Evolutionary conservation across 305 asterid species (phyloP).

Genomic region (Plantago coronopus): DNA sequence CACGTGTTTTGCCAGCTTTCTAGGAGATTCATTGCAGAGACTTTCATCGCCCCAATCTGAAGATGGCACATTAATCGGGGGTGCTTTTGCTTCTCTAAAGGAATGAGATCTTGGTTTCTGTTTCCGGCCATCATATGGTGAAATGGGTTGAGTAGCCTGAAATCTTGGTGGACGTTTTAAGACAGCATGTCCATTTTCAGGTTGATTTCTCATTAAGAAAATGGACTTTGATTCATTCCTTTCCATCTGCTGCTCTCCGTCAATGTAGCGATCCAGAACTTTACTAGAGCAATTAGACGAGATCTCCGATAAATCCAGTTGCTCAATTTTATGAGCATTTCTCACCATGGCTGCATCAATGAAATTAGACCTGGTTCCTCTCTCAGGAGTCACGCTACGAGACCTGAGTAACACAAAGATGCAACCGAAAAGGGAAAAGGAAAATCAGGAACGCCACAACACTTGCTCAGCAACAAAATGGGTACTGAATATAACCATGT

Average conservation of each 20-base stretch:
- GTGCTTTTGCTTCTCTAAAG: constrained; percentile 53
- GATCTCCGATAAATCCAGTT: constrained; percentile 64
- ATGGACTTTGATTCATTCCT: constrained; percentile 34
- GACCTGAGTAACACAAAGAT: constrained; percentile 35
- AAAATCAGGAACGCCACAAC: constrained; percentile 4
- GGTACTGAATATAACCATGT: too few species aligned
- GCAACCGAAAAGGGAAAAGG: constrained; percentile 12
- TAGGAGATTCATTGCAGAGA: constrained; percentile 65
- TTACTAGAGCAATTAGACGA: constrained; percentile 77
- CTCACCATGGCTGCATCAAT: constrained; percentile 37
- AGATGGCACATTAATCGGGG: constrained; percentile 38
- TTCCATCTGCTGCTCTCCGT: constrained; percentile 78
- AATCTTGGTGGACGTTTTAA: constrained; percentile 53
- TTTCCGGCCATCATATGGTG: constrained; percentile 49
- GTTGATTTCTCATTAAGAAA: constrained; percentile 35
- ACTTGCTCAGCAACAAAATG: too few species aligned
- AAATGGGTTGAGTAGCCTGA: constrained; percentile 42
- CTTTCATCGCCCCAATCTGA: constrained; percentile 49
- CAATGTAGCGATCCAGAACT: constrained; percentile 85
- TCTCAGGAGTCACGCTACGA: constrained; percentile 73
- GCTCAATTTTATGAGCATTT: constrained; percentile 38
- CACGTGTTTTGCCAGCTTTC: constrained; percentile 79
- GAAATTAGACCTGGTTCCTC: constrained; percentile 40
- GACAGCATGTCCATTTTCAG: constrained; percentile 38
- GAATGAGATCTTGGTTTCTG: constrained; percentile 79